Percentiles rank a stretch among this genome's conserved stretches.
phyloP scores from a whole-genome alignment of 371 early-diverging fungal species.

The Zopfochytrium polystomum region DNA sequence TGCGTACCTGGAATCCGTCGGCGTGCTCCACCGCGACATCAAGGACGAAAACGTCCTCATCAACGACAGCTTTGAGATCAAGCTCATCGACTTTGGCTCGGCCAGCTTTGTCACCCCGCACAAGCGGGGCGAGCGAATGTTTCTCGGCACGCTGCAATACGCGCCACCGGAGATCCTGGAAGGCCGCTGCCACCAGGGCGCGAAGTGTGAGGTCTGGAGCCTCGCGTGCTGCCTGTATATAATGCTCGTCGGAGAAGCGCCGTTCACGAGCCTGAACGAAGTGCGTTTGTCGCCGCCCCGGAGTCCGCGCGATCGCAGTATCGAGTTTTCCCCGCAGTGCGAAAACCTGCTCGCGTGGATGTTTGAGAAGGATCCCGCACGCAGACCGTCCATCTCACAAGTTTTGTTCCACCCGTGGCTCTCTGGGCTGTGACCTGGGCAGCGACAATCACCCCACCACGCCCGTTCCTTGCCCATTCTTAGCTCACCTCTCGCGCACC shows the following conservation, averaged over 20 bases:
- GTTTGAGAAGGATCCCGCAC: constrained; percentile 56
- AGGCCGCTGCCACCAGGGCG: constrained; percentile 78
- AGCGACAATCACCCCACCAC: too few relatives aligned
- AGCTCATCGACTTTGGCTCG: constrained; percentile 81
- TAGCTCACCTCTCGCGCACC: too few relatives aligned
- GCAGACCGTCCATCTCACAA: constrained; percentile 61
- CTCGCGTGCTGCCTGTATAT: constrained; percentile 47
- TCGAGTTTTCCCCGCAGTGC: constrained; percentile 52
- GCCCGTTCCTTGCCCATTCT: too few relatives aligned
- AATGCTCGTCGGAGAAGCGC: constrained; percentile 65
- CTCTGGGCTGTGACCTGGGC: too few relatives aligned
- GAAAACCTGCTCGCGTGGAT: constrained; percentile 62
- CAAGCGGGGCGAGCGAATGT: not conserved
- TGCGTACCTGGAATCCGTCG: constrained; percentile 56
- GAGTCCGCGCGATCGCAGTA: constrained; percentile 46
- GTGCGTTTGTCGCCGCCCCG: constrained; percentile 52
- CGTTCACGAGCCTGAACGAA: constrained; percentile 51
- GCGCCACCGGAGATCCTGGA: constrained; percentile 79
- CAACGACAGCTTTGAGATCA: constrained; percentile 50
- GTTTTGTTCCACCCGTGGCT: constrained; percentile 67
- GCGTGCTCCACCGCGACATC: constrained; percentile 49
- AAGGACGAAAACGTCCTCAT: constrained; percentile 50
- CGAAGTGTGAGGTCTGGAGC: constrained; percentile 55
- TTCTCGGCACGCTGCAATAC: constrained; percentile 41
- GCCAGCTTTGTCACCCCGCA: constrained; percentile 39